A percentile compares a stretch with the other conserved stretches of the same genome.
phyloP scores from a whole-genome alignment of 331 rosid species.

The Malus hybrid region DNA sequence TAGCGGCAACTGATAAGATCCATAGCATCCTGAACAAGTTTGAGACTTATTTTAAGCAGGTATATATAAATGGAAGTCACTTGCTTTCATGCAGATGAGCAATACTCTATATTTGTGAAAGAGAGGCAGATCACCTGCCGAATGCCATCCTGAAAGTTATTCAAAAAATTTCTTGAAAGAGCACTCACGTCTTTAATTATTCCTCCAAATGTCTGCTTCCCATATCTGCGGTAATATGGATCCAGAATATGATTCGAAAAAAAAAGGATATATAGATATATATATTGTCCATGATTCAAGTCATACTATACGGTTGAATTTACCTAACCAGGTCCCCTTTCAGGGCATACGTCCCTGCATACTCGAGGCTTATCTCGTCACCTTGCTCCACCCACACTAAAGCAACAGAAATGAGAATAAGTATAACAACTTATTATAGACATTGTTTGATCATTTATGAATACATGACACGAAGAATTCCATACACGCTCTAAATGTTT shows the following conservation, averaged over 20 bases:
- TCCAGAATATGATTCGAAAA: background rate
- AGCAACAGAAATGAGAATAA: conserved; percentile 24
- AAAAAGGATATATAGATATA: background rate
- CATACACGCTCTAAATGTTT: conserved; percentile 66
- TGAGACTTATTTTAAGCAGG: conserved; percentile 1
- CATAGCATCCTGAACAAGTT: conserved; percentile 66
- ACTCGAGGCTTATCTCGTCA: conserved; percentile 86
- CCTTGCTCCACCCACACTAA: conserved; percentile 96
- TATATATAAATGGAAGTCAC: background rate
- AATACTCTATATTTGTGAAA: background rate
- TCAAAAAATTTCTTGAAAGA: conserved; percentile 74
- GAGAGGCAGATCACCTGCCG: conserved; percentile 64
- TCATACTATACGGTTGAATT: background rate
- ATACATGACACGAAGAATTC: conserved; percentile 9
- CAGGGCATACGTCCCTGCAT: conserved; percentile 83
- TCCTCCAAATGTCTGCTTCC: conserved; percentile 26
- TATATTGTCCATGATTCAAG: background rate
- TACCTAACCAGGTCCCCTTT: conserved; percentile 96
- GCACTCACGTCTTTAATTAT: too few relatives aligned
- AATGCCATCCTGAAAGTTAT: conserved; percentile 88
- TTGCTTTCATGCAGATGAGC: background rate
- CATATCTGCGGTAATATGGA: conserved; percentile 50
- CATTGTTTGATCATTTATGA: background rate
- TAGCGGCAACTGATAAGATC: conserved; percentile 84
- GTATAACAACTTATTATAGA: conserved; percentile 1